These are phyloP conservation scores for Komagataella phaffii DNA, from an alignment of 805 yeast species.

Conservation along the genomic window DNA sequence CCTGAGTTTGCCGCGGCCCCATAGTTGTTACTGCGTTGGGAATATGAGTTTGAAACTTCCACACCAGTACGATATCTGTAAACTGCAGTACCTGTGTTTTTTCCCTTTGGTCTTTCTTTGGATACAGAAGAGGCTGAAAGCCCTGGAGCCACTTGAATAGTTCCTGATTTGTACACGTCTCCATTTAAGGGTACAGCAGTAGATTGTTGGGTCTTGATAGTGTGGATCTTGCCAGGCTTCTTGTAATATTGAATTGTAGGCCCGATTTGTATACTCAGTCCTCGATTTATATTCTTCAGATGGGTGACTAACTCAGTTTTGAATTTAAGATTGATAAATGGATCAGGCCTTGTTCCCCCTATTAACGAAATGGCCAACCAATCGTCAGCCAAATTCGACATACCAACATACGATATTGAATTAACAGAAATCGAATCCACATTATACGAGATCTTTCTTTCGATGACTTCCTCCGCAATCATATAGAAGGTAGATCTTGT, in stretches of 20 bases:
- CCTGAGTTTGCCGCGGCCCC: conserved; percentile 3
- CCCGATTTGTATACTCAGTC: conserved; percentile 51
- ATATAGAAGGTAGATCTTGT: conserved; percentile 53
- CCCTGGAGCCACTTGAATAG: conserved; percentile 72
- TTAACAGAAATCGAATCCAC: conserved; percentile 54
- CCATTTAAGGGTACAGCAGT: conserved; percentile 49
- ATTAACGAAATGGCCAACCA: conserved; percentile 70
- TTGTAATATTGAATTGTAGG: conserved; percentile 72
- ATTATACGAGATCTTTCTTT: conserved; percentile 36
- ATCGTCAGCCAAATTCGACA: conserved; percentile 77
- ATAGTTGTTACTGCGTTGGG: not conserved
- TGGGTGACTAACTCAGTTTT: conserved; percentile 83
- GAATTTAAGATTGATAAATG: conserved; percentile 66
- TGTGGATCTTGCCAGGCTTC: conserved; percentile 73
- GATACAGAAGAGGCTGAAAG: conserved; percentile 61
- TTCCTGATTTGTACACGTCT: conserved; percentile 80
- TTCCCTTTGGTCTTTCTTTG: conserved; percentile 59
- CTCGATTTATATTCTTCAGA: conserved; percentile 45
- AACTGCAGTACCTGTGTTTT: conserved; percentile 4
- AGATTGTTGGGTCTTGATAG: conserved; percentile 56
- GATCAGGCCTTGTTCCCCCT: conserved; percentile 54
- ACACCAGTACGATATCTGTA: not conserved
- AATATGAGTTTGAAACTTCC: not conserved
- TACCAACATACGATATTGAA: conserved; percentile 44
- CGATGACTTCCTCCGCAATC: conserved; percentile 57